Percentiles rank a stretch among this genome's conserved stretches.
Conservation (phyloP, 371 early-diverging fungal genomes). For the Rhizopus sp. region DNA sequence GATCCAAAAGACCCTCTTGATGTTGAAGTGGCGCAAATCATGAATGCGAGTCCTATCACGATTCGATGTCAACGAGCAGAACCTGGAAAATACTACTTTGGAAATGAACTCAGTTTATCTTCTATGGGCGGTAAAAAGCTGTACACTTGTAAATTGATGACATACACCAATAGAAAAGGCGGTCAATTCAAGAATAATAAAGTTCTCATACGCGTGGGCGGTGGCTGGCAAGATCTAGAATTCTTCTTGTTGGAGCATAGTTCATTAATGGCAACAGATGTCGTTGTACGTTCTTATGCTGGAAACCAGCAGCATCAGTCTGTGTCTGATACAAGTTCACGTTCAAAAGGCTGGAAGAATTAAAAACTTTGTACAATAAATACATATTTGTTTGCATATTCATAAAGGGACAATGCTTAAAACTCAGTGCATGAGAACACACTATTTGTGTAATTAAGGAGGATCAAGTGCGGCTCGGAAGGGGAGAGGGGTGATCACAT, state of each 20-base stretch:
- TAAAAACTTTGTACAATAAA: background rate
- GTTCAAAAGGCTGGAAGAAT: conserved; percentile 8
- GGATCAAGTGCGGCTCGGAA: no score
- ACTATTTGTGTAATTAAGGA: no score
- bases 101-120: conserved; percentile 49
- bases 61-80: conserved; percentile 53
- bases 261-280: conserved; percentile 39
- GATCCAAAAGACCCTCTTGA: conserved; percentile 56
- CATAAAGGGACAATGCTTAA: no score
- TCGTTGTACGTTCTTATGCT: conserved; percentile 23
- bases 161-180: conserved; percentile 33
- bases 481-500: background rate
- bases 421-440: no score
- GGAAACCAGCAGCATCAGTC: background rate
- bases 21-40: conserved; percentile 57
- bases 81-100: conserved; percentile 60
- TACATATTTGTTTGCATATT: no score
- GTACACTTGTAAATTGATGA: conserved; percentile 54
- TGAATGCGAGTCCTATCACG: conserved; percentile 54
- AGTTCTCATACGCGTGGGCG: conserved; percentile 67
- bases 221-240: conserved; percentile 72
- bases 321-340: conserved; percentile 3
- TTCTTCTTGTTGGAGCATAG: conserved; percentile 50
- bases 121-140: conserved; percentile 48
- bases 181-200: conserved; percentile 40